Evolutionary conservation across 2,329 filamentous ascomycete genomes (phyloP), one percentile per base, ranked within the genome.

Genomic region (Orbilia brochopaga): DNA sequence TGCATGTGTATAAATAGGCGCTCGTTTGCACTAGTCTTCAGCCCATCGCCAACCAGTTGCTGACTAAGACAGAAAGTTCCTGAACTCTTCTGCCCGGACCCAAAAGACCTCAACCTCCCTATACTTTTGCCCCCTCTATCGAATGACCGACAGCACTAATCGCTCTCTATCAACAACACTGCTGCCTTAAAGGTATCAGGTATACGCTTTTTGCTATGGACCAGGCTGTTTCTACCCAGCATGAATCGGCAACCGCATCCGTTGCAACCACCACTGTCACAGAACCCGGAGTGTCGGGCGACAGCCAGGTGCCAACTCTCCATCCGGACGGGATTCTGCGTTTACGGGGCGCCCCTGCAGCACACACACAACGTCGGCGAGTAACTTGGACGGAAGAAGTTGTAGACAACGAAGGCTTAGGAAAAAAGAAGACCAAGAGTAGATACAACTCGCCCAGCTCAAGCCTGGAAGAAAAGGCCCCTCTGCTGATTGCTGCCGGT

Each of bases 381-480:
- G 94, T 99, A 63, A 88, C 90, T 79, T 99, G 94, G 94, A 91
- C 91, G 5, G 90, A 94, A 77, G 89, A 91, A 77, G 92, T 97
- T 5, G 84, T 99, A 1, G 92, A 99, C 80, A 99, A 99, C 78
- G 94, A 99, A 80, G 91, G 91, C 2, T 85, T 97, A 79, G 92
- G 92, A 6, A 90, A 90, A 80, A 99, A 97, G 82, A 93, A 87
- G 74, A 96, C 91, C 17, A 99, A 99, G 86, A 90, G 91, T 93
- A 79, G 35, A 23, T 27, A 19, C 13, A 37, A 13, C 23, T 17
- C 17, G 48, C 15, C 10, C 21, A 53, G 27, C n/a, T 17, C 30
- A 30, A 17, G 40, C 40, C 30, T 55, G 67, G 11, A 64, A 17
- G 1, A 13, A 17, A 3, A 15, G 27, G 30, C 19, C 17, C 27